Conservation (phyloP, 163 green algal genomes). For the Chlamydomonas reinhardtii region DNA sequence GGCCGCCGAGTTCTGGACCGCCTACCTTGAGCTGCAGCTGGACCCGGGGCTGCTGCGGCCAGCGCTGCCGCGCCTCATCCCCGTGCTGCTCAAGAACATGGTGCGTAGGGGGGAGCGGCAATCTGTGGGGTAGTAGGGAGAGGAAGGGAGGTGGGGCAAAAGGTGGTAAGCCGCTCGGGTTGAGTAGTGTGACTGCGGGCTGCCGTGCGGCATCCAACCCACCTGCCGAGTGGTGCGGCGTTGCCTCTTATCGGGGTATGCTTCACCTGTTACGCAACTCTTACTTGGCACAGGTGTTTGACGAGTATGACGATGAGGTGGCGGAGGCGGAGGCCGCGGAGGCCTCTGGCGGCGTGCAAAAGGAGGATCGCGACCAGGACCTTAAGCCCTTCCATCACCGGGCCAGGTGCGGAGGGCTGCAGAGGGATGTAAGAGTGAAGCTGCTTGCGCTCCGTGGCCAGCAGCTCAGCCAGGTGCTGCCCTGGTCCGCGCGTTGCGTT, state of each 20-base stretch:
- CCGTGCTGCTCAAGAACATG: conserved; percentile 97
- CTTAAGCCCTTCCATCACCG: conserved; percentile 75
- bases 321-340: conserved; percentile 88
- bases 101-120: conserved; percentile 29
- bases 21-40: conserved; percentile 88
- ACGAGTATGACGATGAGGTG: conserved; percentile 96
- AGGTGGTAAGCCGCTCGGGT: background rate
- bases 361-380: conserved; percentile 72
- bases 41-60: conserved; percentile 81
- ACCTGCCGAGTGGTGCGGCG: too few species aligned
- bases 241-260: too few species aligned
- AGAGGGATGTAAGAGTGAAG: too few species aligned
- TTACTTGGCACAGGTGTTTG: conserved; percentile 79
- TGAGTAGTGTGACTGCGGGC: too few species aligned
- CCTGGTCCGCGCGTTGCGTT: too few species aligned
- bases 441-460: too few species aligned
- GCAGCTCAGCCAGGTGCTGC: too few species aligned
- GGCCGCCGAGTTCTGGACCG: conserved; percentile 95
- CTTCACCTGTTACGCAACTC: too few species aligned
- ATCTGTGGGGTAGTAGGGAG: background rate
- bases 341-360: conserved; percentile 42
- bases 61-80: conserved; percentile 87
- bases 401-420: conserved; percentile 3
- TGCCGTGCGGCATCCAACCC: too few species aligned
- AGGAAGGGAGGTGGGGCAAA: too few species aligned